Evolutionary conservation across 2,329 filamentous ascomycete genomes (phyloP).

Genomic region (Colletotrichum scovillei): DNA sequence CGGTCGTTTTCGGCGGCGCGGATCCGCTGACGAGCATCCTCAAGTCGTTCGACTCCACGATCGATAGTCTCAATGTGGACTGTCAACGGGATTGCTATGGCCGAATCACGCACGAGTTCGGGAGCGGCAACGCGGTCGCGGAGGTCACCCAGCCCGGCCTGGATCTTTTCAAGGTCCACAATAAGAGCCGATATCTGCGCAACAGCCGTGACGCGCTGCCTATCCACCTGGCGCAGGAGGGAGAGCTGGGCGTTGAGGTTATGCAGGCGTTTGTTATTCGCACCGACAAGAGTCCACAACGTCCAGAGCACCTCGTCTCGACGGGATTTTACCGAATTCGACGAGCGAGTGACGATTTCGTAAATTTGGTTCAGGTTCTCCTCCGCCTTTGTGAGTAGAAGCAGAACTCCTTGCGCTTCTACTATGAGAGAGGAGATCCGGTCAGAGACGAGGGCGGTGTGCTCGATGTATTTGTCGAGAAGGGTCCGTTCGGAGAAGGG

Average conservation of each 20-base stretch:
- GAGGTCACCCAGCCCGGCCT: constrained; percentile 76
- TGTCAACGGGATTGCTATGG: constrained; percentile 68
- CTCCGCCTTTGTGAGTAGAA: constrained; percentile 75
- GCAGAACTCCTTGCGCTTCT: constrained; percentile 76
- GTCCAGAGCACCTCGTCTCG: constrained; percentile 75
- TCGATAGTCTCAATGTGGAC: constrained; percentile 83
- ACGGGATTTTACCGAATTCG: constrained; percentile 65
- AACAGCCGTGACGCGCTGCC: constrained; percentile 74
- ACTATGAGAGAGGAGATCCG: constrained; percentile 75
- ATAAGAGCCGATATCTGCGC: constrained; percentile 77
- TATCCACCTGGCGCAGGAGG: constrained; percentile 73
- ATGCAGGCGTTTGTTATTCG: constrained; percentile 69
- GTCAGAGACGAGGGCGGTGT: constrained; percentile 76
- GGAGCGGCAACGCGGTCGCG: constrained; percentile 77
- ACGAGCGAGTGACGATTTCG: constrained; percentile 74
- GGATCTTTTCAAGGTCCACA: constrained; percentile 79
- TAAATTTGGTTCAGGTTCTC: constrained; percentile 77
- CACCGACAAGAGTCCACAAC: constrained; percentile 81
- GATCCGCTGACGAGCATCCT: constrained; percentile 70
- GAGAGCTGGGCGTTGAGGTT: constrained; percentile 72
- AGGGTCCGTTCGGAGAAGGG: constrained; percentile 71
- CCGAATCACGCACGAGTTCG: constrained; percentile 64
- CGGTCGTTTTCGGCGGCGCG: constrained; percentile 69
- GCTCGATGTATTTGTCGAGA: constrained; percentile 79
- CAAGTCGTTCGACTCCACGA: constrained; percentile 77